Conservation (phyloP, 2,329 filamentous ascomycete genomes). For the Penicillium sp. region DNA sequence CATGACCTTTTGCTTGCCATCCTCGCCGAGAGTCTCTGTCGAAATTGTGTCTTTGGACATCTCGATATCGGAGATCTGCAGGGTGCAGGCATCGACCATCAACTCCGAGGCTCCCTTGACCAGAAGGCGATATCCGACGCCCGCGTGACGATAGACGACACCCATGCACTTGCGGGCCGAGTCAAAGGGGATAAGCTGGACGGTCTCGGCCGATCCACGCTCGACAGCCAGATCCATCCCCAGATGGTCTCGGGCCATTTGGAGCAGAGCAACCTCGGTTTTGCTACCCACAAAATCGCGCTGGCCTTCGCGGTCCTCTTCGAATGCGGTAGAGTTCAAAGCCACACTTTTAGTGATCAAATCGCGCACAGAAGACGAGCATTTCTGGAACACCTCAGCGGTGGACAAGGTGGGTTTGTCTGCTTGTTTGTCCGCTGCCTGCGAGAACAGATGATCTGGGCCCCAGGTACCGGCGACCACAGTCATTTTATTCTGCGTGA, state of each 20-base stretch:
- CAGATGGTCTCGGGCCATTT: constrained; percentile 60
- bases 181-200: constrained; percentile 70
- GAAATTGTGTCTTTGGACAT: constrained; percentile 18
- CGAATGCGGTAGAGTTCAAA: constrained; percentile 64
- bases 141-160: constrained; percentile 38
- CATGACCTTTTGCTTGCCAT: constrained; percentile 24
- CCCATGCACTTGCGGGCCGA: constrained; percentile 65
- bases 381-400: constrained; percentile 26
- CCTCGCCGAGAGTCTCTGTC: constrained; percentile 22
- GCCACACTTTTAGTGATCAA: constrained; percentile 40
- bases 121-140: constrained; percentile 39
- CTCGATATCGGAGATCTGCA: constrained; percentile 29
- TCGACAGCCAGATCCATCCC: constrained; percentile 62
- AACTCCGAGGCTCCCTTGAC: constrained; percentile 47
- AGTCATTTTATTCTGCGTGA: constrained; percentile 71
- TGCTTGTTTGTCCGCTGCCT: constrained; percentile 24
- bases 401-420: constrained; percentile 14
- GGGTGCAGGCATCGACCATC: constrained; percentile 35
- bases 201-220: constrained; percentile 53
- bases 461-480: constrained; percentile 68
- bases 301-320: constrained; percentile 63
- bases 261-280: constrained; percentile 69
- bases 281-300: constrained; percentile 69
- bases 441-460: constrained; percentile 51
- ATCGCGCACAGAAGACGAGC: constrained; percentile 28